A percentile compares a stretch with the other conserved stretches of the same genome.
phyloP scores from a whole-genome alignment of 2,329 filamentous ascomycete genomes.

The Emericellopsis cladophorae region DNA sequence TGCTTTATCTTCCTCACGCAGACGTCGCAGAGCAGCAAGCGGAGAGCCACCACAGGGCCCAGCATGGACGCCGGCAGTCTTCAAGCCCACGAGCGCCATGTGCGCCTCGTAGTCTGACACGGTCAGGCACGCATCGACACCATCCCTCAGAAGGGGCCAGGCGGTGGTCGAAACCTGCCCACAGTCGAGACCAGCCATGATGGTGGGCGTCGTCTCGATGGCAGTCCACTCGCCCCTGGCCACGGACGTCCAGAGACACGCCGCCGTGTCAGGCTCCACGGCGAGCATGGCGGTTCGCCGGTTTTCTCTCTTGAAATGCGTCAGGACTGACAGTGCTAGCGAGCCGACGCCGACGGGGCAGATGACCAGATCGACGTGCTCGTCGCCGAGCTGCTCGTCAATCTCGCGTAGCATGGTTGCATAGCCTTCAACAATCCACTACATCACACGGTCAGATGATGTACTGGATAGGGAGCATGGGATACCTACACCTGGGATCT shows the following conservation, averaged over 20 bases:
- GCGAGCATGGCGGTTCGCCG: conserved; percentile 33
- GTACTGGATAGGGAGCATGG: not conserved
- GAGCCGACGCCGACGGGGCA: conserved; percentile 62
- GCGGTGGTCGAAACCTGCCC: conserved; percentile 54
- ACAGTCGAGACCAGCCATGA: conserved; percentile 66
- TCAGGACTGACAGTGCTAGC: conserved; percentile 55
- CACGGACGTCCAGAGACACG: conserved; percentile 43
- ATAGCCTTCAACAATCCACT: conserved; percentile 72
- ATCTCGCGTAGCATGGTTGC: conserved; percentile 58
- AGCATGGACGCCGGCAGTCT: conserved; percentile 27
- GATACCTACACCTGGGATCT: conserved; percentile 41
- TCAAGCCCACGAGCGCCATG: conserved; percentile 39
- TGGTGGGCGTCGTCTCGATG: conserved; percentile 46
- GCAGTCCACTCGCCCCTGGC: conserved; percentile 30
- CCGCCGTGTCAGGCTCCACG: conserved; percentile 57
- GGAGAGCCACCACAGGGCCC: conserved; percentile 53
- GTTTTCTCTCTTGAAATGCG: conserved; percentile 43
- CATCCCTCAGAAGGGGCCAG: conserved; percentile 45
- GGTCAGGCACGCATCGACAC: conserved; percentile 47
- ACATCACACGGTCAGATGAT: not conserved
- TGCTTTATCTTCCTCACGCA: conserved; percentile 21
- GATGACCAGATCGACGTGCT: conserved; percentile 34
- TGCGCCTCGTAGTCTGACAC: conserved; percentile 54
- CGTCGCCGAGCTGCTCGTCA: conserved; percentile 40
- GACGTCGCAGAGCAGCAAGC: conserved; percentile 40